Conservation (phyloP, 805 yeast genomes). For the Nakazawaea siamensis region DNA sequence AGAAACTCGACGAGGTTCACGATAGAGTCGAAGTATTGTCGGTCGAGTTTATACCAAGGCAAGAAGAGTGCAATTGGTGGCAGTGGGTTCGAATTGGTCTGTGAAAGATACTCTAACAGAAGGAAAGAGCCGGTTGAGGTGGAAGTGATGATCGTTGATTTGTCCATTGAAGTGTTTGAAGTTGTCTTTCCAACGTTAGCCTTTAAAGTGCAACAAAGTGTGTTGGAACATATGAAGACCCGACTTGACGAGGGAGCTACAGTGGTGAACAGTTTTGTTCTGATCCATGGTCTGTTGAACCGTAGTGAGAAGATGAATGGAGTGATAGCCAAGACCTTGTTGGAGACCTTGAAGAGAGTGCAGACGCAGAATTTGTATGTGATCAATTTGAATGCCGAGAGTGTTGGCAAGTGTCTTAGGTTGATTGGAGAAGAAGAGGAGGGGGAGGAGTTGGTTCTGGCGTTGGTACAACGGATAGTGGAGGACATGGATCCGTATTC, state of each 20-base stretch:
- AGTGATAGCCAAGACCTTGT: conserved; percentile 16
- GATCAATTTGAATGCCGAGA: conserved; percentile 21
- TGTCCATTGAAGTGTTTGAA: conserved; percentile 71
- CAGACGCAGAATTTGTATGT: conserved; percentile 15
- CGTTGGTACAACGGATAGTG: conserved; percentile 58
- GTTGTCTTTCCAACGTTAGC: conserved; percentile 63
- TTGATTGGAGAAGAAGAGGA: conserved; percentile 18
- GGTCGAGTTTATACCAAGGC: conserved; percentile 22
- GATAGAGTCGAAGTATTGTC: conserved; percentile 22
- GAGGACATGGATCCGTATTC: conserved; percentile 55
- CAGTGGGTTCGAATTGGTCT: too few species aligned
- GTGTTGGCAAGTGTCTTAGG: conserved; percentile 22
- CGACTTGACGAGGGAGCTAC: conserved; percentile 35
- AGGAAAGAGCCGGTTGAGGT: conserved; percentile 31
- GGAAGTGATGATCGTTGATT: conserved; percentile 55
- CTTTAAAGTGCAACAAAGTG: conserved; percentile 74
- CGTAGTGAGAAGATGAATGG: conserved; percentile 14
- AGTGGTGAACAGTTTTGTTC: conserved; percentile 52
- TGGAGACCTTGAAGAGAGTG: conserved; percentile 20
- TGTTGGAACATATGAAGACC: conserved; percentile 72
- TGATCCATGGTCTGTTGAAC: conserved; percentile 45
- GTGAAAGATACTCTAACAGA: conserved; percentile 25
- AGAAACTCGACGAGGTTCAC: conserved; percentile 18
- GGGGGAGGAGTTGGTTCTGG: conserved; percentile 33
- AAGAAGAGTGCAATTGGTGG: too few species aligned